Conservation (phyloP, 2,329 filamentous ascomycete genomes). For the Talaromyces sp. region DNA sequence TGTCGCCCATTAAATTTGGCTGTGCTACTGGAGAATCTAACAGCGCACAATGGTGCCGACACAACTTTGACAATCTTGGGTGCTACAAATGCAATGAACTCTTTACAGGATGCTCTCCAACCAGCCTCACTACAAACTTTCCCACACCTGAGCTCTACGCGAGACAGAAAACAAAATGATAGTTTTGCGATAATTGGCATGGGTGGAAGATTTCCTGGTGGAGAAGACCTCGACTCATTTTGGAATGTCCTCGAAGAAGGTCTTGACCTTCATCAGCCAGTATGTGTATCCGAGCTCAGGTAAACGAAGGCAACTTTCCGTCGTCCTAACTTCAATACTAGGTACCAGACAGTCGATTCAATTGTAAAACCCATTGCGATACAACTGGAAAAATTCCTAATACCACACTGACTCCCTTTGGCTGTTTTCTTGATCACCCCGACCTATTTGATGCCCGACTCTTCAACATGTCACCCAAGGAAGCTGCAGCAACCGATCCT, state of each 20-base stretch:
- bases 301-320: background rate
- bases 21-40: no score
- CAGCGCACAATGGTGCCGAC: no score
- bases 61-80: no score
- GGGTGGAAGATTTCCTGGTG: background rate
- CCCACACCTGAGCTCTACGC: background rate
- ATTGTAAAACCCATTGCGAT: constrained; percentile 33
- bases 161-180: background rate
- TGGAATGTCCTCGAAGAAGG: background rate
- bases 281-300: background rate
- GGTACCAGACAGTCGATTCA: background rate
- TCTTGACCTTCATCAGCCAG: background rate
- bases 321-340: no score
- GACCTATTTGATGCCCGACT: constrained; percentile 44
- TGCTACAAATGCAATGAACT: no score
- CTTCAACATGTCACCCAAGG: constrained; percentile 64
- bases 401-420: constrained; percentile 33
- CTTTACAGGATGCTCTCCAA: no score
- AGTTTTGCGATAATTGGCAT: background rate
- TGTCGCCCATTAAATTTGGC: no score
- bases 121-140: no score
- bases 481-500: constrained; percentile 71
- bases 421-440: constrained; percentile 42
- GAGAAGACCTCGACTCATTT: background rate
- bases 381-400: constrained; percentile 37